Percentiles rank a stretch among this genome's conserved stretches.
phyloP scores from a whole-genome alignment of 176 grass and related monocot genomes.

The Hsuehochloa calcarea region DNA sequence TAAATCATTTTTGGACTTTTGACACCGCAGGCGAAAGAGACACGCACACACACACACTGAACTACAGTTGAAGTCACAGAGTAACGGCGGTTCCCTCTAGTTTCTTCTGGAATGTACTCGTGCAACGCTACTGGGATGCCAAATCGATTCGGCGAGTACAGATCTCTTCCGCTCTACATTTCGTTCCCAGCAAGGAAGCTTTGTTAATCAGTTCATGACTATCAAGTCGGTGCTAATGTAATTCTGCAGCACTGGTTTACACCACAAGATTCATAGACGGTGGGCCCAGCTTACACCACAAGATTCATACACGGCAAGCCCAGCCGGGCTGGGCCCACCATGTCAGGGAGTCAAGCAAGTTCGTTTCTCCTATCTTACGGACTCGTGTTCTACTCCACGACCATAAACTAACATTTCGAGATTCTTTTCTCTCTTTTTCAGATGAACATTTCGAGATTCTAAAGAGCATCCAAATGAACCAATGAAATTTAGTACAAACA shows the following conservation, averaged over 20 bases:
- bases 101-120: background rate
- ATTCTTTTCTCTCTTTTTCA: background rate
- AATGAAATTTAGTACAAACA: background rate
- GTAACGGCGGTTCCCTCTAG: background rate
- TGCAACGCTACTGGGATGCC: background rate
- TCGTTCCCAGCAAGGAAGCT: slow-evolving; percentile 33
- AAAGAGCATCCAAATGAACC: background rate
- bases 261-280: no score
- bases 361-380: no score
- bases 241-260: slow-evolving; percentile 13
- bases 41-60: background rate
- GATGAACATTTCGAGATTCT: background rate
- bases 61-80: no score
- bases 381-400: background rate
- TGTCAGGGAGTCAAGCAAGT: background rate
- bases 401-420: background rate
- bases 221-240: slow-evolving; percentile 15
- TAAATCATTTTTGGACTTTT: slow-evolving; percentile 12
- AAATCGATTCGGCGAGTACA: background rate
- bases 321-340: background rate
- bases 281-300: slow-evolving; percentile 14
- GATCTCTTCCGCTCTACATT: slow-evolving; percentile 11
- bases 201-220: background rate
- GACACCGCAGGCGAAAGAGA: slow-evolving; percentile 21
- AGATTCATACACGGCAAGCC: background rate